These are phyloP conservation scores for Podospora bellae-mahoneyi DNA, from an alignment of 495 filamentous ascomycete genomes.

Conservation along the genomic window DNA sequence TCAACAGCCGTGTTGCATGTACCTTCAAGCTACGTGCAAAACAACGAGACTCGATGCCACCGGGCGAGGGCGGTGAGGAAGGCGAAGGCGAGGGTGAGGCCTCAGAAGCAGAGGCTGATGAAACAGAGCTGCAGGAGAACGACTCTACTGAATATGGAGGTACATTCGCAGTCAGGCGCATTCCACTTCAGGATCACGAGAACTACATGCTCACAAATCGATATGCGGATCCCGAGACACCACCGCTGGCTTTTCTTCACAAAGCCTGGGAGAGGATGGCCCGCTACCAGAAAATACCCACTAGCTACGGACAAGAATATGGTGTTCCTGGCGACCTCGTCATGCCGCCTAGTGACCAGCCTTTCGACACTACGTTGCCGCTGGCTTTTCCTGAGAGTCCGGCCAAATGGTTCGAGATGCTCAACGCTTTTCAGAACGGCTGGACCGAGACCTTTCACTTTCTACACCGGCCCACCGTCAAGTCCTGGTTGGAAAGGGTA, in stretches of 20 bases:
- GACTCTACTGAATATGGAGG: slow-evolving; percentile 1
- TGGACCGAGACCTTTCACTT: slow-evolving; percentile 30
- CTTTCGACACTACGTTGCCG: slow-evolving; percentile 17
- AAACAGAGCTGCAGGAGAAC: not conserved
- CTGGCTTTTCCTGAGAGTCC: slow-evolving; percentile 8
- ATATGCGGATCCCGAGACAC: slow-evolving; percentile 24
- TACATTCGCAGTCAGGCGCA: not conserved
- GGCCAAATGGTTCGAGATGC: slow-evolving; percentile 18
- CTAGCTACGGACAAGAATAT: not conserved
- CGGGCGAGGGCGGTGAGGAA: not conserved
- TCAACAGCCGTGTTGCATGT: slow-evolving; percentile 20
- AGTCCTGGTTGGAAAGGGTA: slow-evolving; percentile 21
- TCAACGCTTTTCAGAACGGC: slow-evolving; percentile 21
- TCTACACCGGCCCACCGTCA: slow-evolving; percentile 22
- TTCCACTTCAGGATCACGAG: slow-evolving; percentile 11
- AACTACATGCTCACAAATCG: slow-evolving; percentile 18
- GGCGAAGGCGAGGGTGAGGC: not conserved
- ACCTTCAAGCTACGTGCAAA: slow-evolving; percentile 19
- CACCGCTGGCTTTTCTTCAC: slow-evolving; percentile 27
- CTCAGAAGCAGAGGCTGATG: not conserved
- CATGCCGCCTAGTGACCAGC: slow-evolving; percentile 19
- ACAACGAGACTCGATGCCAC: not conserved
- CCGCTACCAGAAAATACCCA: not conserved
- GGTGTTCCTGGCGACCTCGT: not conserved
- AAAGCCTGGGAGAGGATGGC: slow-evolving; percentile 27